phyloP scores from a whole-genome alignment of 2,329 filamentous ascomycete species.

The Talaromyces verruculosus region DNA sequence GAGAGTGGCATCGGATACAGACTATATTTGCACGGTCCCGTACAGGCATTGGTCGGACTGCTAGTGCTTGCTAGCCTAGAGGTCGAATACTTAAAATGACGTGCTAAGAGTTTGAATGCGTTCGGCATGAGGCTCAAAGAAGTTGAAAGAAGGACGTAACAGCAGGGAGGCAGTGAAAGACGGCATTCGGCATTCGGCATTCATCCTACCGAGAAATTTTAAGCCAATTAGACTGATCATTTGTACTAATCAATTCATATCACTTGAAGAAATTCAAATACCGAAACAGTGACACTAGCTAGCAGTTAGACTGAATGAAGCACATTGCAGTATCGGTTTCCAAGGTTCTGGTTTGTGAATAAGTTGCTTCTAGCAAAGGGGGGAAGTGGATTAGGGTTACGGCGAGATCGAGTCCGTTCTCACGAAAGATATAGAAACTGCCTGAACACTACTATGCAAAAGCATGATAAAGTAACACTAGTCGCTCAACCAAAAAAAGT shows the following conservation, averaged over 20 bases:
- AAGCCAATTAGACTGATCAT: background rate
- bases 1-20: slow-evolving; percentile 9
- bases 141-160: background rate
- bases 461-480: background rate
- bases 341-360: background rate
- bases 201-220: background rate
- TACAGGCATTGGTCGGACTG: background rate
- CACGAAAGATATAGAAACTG: background rate
- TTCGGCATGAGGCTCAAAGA: background rate
- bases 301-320: background rate
- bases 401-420: background rate
- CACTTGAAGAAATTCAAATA: background rate
- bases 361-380: background rate
- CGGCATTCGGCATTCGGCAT: slow-evolving; percentile 8
- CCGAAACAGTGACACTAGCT: background rate
- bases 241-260: background rate
- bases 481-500: background rate
- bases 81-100: background rate
- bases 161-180: background rate
- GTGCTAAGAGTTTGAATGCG: background rate
- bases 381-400: background rate
- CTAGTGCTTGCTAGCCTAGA: background rate
- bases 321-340: background rate
- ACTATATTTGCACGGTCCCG: slow-evolving; percentile 10
- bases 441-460: background rate